A percentile compares a stretch with the other conserved stretches of the same genome.
These are phyloP conservation scores for Puya raimondii DNA, from an alignment of 176 grass and related monocot genomes.

Conservation along the genomic window DNA sequence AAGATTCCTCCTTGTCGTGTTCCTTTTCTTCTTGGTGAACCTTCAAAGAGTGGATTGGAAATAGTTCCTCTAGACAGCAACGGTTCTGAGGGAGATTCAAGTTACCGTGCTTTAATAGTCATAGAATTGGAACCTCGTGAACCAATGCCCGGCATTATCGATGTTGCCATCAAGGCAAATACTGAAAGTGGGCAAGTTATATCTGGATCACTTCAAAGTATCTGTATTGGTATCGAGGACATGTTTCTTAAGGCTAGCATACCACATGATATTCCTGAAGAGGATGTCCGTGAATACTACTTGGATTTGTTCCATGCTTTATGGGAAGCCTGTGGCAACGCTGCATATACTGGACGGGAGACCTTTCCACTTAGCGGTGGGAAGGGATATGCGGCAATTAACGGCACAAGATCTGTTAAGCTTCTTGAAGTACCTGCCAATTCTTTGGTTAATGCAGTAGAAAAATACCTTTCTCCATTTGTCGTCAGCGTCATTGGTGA, in stretches of 20 bases:
- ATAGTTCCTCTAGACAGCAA: slow-evolving; percentile 40
- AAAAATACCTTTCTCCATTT: slow-evolving; percentile 64
- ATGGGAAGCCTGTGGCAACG: slow-evolving; percentile 79
- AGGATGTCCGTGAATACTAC: slow-evolving; percentile 32
- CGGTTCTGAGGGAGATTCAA: slow-evolving; percentile 27
- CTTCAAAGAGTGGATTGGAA: slow-evolving; percentile 37
- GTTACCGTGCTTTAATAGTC: slow-evolving; percentile 32
- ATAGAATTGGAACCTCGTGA: slow-evolving; percentile 80
- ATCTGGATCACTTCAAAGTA: slow-evolving; percentile 51
- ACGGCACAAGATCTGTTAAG: slow-evolving; percentile 78
- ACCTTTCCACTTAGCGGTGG: slow-evolving; percentile 66
- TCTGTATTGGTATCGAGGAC: slow-evolving; percentile 85
- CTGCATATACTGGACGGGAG: slow-evolving; percentile 58
- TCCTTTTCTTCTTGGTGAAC: slow-evolving; percentile 77
- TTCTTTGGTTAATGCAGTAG: slow-evolving; percentile 60
- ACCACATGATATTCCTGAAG: slow-evolving; percentile 39
- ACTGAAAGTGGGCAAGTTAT: slow-evolving; percentile 61
- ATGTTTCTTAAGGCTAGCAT: slow-evolving; percentile 65
- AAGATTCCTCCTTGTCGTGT: slow-evolving; percentile 63
- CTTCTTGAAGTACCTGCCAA: slow-evolving; percentile 68
- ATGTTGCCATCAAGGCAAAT: slow-evolving; percentile 65
- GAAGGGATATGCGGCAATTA: slow-evolving; percentile 61
- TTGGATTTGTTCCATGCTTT: slow-evolving; percentile 71
- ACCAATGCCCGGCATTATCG: slow-evolving; percentile 74
- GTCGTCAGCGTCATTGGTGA: slow-evolving; percentile 58